Base-by-base conservation (phyloP, 768 basidiomycete species). In the Chiua virens region DNA sequence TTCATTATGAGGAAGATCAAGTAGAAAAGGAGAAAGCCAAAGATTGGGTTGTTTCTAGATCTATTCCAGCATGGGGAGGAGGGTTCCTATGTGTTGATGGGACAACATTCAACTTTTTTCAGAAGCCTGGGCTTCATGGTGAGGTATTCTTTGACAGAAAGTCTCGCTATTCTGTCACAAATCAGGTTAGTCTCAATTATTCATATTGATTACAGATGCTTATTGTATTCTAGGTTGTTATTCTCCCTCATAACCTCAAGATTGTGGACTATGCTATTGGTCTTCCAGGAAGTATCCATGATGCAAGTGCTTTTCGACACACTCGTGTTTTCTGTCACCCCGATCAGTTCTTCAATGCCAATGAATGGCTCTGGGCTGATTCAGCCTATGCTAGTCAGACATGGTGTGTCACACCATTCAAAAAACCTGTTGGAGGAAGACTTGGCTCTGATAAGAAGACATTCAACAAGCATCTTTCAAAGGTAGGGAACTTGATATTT, bases 341-440 rank as follows among this genome's bases (percentile, higher is more conserved):
- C 49, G 13, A 48, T 13, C 20, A 22, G 1, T 55, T 55, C 22
- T 55, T 55, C 27, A n/a, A 23, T 36, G 9, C 20, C 8, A 43
- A 45, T 36, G 54, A 58, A 18, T 58, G 57, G 57, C 32, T 58
- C 18, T 58, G 47, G 40, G 45, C 45, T 21, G 48, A 57, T 21
- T 53, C 28, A 8, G 49, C 48, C 17, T 57, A 57, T 43, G 17
- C 32, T 3, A 34, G 32, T 22, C 28, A 45, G 22, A 43, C 45
- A 15, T 65, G 63, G 63, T 61, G 61, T 52, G 51, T 66, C 9
- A 17, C 47, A 14, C 63, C 64, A 41, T 66, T 56, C 57, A 66
- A 66, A 39, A 54, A 53, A 48, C 63, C 57, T 25, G 22, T 30
- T 20, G 34, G 42, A 14, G 57, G 57, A 10, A 49, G 54, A 4